Base-by-base conservation (phyloP, 495 filamentous ascomycete species). In the Aspergillus steynii region DNA sequence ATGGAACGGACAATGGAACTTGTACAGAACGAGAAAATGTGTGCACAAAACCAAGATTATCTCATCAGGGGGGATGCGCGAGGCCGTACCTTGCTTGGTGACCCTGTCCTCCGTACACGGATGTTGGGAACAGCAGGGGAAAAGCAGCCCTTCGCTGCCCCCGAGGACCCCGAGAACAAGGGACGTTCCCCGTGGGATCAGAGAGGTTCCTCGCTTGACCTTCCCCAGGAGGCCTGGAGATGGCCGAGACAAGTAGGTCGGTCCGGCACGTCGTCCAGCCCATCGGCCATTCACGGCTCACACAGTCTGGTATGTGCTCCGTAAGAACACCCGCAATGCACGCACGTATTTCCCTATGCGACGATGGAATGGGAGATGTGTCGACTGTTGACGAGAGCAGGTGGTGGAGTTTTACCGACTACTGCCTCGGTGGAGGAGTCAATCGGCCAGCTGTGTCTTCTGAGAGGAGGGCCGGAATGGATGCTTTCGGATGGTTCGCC, bases 141-240 rank as follows among this genome's bases (percentile, higher is more conserved):
- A 20, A 20, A 20, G 20, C 31, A 32, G 31, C 31, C 31, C 20
- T 20, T 20, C 20, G 20, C 20, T 20, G 20, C 20, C 37, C 37
- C 37, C 37, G 37, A 42, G 37, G 37, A 1, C 20, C 25, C 29
- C 32, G 31, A 45, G 53, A 45, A 28, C 53, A 55, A 45, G 32
- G 26, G 53, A 29, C 34, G 53, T 61, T 50, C 53, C 51, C 53
- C 59, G 37, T 60, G 56, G 56, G 56, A 59, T 42, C 26, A 25
- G 47, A 29, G 54, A 32, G 34, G 14, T 53, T 46, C 29, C 47
- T 61, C 59, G 59, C 59, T 55, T 50, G 29, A 61, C 46, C 56
- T 61, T 31, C 59, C 48, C 42, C 20, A 34, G 37, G 42, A 50
- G 29, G 47, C 25, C 5, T 10, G 12, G 25, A 51, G 53, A 12